Percentiles rank a stretch among this genome's conserved stretches.
Conservation (phyloP, 176 grass and related monocot genomes). For the Eleusine indica region DNA sequence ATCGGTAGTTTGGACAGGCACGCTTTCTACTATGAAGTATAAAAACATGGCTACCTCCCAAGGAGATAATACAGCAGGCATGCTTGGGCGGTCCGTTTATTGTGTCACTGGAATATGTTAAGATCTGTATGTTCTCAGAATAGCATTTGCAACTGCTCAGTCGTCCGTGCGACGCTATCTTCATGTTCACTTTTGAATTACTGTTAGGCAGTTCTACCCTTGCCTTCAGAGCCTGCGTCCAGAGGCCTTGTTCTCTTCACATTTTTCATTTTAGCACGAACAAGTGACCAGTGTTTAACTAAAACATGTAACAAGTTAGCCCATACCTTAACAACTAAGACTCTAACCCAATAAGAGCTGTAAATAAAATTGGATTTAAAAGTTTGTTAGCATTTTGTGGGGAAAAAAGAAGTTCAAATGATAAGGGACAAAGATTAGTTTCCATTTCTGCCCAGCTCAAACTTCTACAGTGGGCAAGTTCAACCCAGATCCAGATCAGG, state of each 20-base stretch:
- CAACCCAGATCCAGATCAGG: too few relatives aligned
- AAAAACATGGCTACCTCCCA: constrained; percentile 13
- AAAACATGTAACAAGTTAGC: neutral
- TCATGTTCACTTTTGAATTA: neutral
- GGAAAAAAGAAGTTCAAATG: neutral
- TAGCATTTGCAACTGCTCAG: neutral
- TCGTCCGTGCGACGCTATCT: neutral
- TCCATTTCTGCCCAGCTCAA: neutral
- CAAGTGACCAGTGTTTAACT: neutral
- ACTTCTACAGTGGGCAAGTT: neutral
- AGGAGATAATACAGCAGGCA: neutral
- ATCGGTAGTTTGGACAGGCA: neutral
- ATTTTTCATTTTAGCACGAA: neutral
- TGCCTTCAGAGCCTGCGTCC: neutral
- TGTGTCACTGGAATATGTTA: constrained; percentile 21
- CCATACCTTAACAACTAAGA: neutral
- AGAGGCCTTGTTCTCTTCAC: neutral
- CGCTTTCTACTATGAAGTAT: neutral
- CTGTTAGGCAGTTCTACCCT: neutral
- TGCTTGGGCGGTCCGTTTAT: neutral
- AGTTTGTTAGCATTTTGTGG: neutral
- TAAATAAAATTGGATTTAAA: neutral
- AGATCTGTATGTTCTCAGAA: neutral
- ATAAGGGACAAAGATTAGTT: neutral
- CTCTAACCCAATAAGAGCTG: neutral